Evolutionary conservation across 202 grass and related monocot genomes (phyloP).

Genomic region (Zizania palustris): DNA sequence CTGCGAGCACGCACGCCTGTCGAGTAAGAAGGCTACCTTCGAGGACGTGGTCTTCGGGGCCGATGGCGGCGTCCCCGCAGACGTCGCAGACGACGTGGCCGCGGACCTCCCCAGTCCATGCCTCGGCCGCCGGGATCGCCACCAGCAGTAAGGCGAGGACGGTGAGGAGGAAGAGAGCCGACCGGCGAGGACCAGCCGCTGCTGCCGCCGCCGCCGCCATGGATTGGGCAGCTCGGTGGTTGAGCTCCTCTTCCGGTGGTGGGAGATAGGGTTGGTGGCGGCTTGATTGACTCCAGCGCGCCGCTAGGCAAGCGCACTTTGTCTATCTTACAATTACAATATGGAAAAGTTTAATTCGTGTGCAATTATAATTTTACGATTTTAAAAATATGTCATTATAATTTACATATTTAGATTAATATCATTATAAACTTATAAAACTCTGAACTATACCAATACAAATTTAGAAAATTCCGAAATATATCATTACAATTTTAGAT

Average conservation of each 20-base stretch:
- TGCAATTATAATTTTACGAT: too few species aligned
- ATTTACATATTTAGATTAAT: too few species aligned
- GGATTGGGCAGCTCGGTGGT: constrained; percentile 15
- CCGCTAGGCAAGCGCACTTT: too few species aligned
- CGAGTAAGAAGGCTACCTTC: constrained; percentile 51
- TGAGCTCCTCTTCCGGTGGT: not conserved
- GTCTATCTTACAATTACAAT: too few species aligned
- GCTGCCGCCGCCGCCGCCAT: constrained; percentile 38
- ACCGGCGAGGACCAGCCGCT: constrained; percentile 6
- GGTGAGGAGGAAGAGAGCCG: constrained; percentile 4
- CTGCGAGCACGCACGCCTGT: not conserved
- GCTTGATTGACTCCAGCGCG: not conserved
- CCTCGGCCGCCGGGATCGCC: constrained; percentile 42
- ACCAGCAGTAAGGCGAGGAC: constrained; percentile 37
- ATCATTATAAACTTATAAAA: too few species aligned
- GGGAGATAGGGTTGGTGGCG: not conserved
- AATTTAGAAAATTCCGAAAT: too few species aligned
- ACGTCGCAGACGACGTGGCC: constrained; percentile 91
- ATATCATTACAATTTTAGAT: too few species aligned
- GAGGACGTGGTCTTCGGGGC: constrained; percentile 85
- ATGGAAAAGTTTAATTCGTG: too few species aligned
- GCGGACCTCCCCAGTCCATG: constrained; percentile 91
- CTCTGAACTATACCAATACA: too few species aligned
- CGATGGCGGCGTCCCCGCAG: constrained; percentile 76
- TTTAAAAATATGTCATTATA: too few species aligned